Evolutionary conservation across 257 asterid genomes (phyloP), one percentile per base, ranked within the genome.

Genomic region (Thymus quinquecostatus): DNA sequence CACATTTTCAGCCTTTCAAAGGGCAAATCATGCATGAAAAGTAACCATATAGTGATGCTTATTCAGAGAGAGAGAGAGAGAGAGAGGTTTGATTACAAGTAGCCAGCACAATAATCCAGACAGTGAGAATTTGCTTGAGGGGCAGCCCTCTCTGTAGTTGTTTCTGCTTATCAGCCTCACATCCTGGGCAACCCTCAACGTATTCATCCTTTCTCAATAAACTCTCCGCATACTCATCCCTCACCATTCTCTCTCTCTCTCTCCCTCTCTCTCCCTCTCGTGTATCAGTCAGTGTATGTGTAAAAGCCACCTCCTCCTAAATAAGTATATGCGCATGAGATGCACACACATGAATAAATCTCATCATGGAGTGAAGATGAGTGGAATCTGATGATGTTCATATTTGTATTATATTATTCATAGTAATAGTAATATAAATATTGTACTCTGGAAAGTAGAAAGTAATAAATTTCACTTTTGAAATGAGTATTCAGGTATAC

Each of bases 171-270:
- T 88, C 92, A 70, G 84, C 81, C 53, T 69, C 72, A 64, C 95
- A 88, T 1, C 95, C 95, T 0, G 92, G 82, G 73, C 95, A 88
- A 0, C 84, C 86, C 8, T 84, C 88, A 1, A 79, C 49, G 78
- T 77, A 86, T 1, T 21, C 10, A 10, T 81, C 56, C 1, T 85
- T 80, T 30, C 68, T 70, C 75, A 85, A 60, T 59, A 83, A 65
- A 2, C 82, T 45, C 77, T 78, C 84, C 48, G 41, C 53, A 60
- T 61, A 43, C 44, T 72, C 85, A 14, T 8, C 58, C 55, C 57
- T 7, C 9, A 30, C 74, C 86, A 82, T 82, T 62, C 38, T 60
- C 10, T 58, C 10, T 43, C 40, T n/a, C n/a, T n/a, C n/a, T 40
- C 4, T 40, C 10, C 1, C 14, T 29, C 5, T 12, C 27, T 0